Conservation (phyloP, 768 basidiomycete genomes). For the Tulasnella sp. region DNA sequence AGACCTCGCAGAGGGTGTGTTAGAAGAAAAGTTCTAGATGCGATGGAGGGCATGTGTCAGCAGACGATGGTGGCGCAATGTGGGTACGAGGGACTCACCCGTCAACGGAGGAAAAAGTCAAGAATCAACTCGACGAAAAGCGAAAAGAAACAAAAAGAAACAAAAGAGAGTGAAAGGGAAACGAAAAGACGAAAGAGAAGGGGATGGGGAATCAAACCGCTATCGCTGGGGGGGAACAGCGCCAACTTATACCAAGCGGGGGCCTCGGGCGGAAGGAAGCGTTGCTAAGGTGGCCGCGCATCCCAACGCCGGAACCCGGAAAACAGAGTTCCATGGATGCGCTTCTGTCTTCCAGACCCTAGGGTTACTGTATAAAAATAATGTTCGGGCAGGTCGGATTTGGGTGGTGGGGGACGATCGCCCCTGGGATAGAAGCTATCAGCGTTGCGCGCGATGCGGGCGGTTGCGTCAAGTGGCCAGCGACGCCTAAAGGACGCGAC, state of each 20-base stretch:
- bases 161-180: slow-evolving; percentile 40
- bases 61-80: not conserved
- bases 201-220: slow-evolving; percentile 17
- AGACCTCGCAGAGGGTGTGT: slow-evolving; percentile 55
- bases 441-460: slow-evolving; percentile 1
- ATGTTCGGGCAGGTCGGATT: slow-evolving; percentile 1
- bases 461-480: slow-evolving; percentile 3
- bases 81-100: slow-evolving; percentile 41
- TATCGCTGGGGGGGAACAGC: not conserved
- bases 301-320: slow-evolving; percentile 4
- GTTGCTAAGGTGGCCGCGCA: not conserved
- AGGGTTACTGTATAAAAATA: not conserved
- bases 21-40: slow-evolving; percentile 19
- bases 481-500: slow-evolving; percentile 8
- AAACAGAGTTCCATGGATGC: not conserved
- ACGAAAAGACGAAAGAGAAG: slow-evolving; percentile 31
- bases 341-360: not conserved
- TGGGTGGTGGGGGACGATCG: not conserved
- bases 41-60: not conserved
- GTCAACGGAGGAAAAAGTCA: slow-evolving; percentile 55
- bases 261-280: not conserved
- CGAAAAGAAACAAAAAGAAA: slow-evolving; percentile 37
- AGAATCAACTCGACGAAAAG: slow-evolving; percentile 64
- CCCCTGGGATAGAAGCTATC: not conserved
- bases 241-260: not conserved